phyloP scores from a whole-genome alignment of 169 alveolate genomes.

The Eimeria maxima region DNA sequence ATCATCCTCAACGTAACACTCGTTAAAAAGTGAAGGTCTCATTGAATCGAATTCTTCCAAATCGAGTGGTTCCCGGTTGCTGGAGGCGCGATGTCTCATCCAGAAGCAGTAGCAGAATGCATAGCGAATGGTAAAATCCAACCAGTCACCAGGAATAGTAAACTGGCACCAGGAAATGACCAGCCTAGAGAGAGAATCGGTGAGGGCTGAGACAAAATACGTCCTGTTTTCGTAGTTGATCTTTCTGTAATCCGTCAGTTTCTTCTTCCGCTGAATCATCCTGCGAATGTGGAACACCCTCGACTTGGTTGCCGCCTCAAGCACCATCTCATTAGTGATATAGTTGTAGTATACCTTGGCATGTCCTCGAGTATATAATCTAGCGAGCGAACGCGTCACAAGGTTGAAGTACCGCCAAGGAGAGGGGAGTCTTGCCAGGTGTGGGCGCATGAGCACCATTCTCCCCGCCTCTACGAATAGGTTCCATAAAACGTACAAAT shows the following conservation, averaged over 20 bases:
- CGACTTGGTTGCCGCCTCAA: slow-evolving; percentile 85
- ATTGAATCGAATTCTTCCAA: slow-evolving; percentile 82
- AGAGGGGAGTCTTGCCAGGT: slow-evolving; percentile 78
- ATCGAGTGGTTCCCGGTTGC: slow-evolving; percentile 82
- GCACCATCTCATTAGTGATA: slow-evolving; percentile 83
- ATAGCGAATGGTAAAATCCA: slow-evolving; percentile 85
- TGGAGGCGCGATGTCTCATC: slow-evolving; percentile 83
- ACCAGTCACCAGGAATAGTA: slow-evolving; percentile 85
- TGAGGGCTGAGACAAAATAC: slow-evolving; percentile 81
- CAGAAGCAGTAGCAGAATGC: slow-evolving; percentile 85
- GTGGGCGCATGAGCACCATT: slow-evolving; percentile 84
- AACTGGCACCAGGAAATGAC: slow-evolving; percentile 83
- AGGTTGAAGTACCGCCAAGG: slow-evolving; percentile 84
- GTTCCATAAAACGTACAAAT: slow-evolving; percentile 82
- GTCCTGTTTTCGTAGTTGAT: slow-evolving; percentile 82
- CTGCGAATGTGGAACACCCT: slow-evolving; percentile 81
- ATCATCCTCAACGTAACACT: slow-evolving; percentile 70
- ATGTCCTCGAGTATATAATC: slow-evolving; percentile 81
- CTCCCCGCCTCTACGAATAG: slow-evolving; percentile 85
- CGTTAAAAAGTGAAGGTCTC: slow-evolving; percentile 79
- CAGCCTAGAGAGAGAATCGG: slow-evolving; percentile 83
- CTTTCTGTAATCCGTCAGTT: slow-evolving; percentile 74
- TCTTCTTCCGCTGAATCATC: slow-evolving; percentile 65
- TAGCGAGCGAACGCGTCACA: slow-evolving; percentile 82
- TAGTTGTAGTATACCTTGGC: slow-evolving; percentile 84